Base-by-base conservation (phyloP, 176 grass and related monocot species). In the Triticum turgidum region DNA sequence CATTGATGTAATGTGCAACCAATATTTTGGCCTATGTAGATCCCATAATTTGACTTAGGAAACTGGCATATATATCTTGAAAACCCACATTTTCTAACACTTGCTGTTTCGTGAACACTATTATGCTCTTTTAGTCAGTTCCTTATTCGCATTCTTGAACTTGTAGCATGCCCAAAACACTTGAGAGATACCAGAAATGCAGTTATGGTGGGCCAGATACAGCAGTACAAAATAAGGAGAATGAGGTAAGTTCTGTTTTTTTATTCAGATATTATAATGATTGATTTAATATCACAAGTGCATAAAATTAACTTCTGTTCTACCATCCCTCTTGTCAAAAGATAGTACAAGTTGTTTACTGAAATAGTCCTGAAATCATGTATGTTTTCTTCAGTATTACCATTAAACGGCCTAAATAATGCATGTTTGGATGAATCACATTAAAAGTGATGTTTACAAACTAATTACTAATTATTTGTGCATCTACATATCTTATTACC, bases 141-240 rank as follows among this genome's bases (percentile, higher is more conserved):
- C 21, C 13, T 67, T 70, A 22, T 66, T 41, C 8, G 9, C 85
- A 4, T 79, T 84, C 82, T 73, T 82, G 33, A 83, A 67, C n/a
- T 84, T 87, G 82, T 61, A 96, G 94, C 89, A 93, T 92, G 87
- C 81, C 87, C 1, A 90, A 85, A 83, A 90, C 91, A 56, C 85
- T 96, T 44, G 94, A 96, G 71, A 91, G 85, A 41, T 96, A 96
- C 51, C 91, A 96, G 70, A 93, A 92, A 54, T 88, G 64, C 65
- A 92, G 85, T 70, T 93, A 81, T 83, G 81, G 68, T 63, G 94
- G 84, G 11, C 94, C 94, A 45, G 89, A 96, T 80, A 91, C 89
- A 81, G 24, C 88, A 27, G 18, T 96, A 69, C 91, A 96, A 81
- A 91, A 83, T 79, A 92, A 93, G 86, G 91, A 96, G 76, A 91